Evolutionary conservation across 1,139 yeast genomes (phyloP).

Genomic region (Geotrichum europaeum): DNA sequence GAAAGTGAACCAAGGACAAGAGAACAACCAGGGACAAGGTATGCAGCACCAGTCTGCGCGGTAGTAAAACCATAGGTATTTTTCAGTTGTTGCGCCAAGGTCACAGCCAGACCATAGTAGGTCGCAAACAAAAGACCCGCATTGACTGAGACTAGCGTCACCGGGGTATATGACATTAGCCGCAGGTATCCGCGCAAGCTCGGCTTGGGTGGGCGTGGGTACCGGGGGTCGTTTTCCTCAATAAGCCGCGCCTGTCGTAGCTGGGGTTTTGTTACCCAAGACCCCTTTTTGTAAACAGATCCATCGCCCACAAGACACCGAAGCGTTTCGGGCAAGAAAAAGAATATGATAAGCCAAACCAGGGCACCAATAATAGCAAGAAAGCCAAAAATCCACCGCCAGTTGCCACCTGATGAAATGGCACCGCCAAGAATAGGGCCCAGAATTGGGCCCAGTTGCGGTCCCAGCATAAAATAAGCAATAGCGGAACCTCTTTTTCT

Average conservation of each 20-base stretch:
- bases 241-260: constrained; percentile 32
- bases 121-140: constrained; percentile 51
- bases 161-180: constrained; percentile 42
- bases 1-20: constrained; percentile 46
- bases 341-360: constrained; percentile 45
- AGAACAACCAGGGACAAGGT: constrained; percentile 44
- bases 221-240: constrained; percentile 27
- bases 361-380: constrained; percentile 62
- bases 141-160: constrained; percentile 44
- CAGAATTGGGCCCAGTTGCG: constrained; percentile 71
- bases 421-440: constrained; percentile 83
- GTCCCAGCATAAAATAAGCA: constrained; percentile 79
- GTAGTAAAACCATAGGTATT: constrained; percentile 38
- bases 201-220: constrained; percentile 48
- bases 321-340: constrained; percentile 74
- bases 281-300: constrained; percentile 25
- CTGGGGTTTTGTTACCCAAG: constrained; percentile 33
- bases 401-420: constrained; percentile 64
- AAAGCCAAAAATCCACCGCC: constrained; percentile 71
- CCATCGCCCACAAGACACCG: constrained; percentile 51
- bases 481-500: constrained; percentile 71
- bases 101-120: constrained; percentile 51
- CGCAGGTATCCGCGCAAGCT: constrained; percentile 38
- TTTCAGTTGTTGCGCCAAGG: constrained; percentile 42
- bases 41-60: constrained; percentile 43